phyloP scores from a whole-genome alignment of 768 basidiomycete genomes.

The Xerocomellus chrysenteron region DNA sequence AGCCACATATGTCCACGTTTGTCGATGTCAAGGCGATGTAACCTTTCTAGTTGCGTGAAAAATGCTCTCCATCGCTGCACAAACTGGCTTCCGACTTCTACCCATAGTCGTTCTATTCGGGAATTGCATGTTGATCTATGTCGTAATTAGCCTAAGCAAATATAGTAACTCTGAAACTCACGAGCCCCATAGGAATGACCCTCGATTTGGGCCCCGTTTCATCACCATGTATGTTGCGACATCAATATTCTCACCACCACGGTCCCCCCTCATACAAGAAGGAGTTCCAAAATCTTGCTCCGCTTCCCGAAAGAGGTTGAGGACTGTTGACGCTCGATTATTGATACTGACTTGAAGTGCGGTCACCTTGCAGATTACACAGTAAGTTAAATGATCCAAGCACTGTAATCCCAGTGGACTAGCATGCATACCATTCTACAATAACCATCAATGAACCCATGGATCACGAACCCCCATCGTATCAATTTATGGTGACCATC shows the following conservation, averaged over 20 bases:
- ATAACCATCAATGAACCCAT: constrained; percentile 28
- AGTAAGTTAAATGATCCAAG: neutral
- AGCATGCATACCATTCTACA: constrained; percentile 17
- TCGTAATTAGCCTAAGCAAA: too few species aligned
- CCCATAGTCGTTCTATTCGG: too few species aligned
- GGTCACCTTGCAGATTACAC: constrained; percentile 9
- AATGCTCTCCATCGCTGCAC: too few species aligned
- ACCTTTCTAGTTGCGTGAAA: too few species aligned
- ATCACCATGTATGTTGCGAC: constrained; percentile 17
- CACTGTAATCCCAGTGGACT: too few species aligned
- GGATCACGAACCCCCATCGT: constrained; percentile 21
- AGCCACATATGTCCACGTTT: too few species aligned
- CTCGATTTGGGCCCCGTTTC: too few species aligned
- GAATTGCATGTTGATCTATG: too few species aligned
- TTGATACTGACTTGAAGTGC: constrained; percentile 22
- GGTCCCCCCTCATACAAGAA: constrained; percentile 27
- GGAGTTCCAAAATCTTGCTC: constrained; percentile 9
- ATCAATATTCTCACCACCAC: constrained; percentile 29
- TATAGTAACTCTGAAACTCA: too few species aligned
- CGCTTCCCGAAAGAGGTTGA: constrained; percentile 22
- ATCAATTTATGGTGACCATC: constrained; percentile 29
- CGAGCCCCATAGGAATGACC: too few species aligned
- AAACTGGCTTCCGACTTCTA: too few species aligned
- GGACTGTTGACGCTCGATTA: constrained; percentile 26
- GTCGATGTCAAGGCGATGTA: too few species aligned